Base-by-base conservation (phyloP, 441 rosid species). In the Erysimum cheiri region DNA sequence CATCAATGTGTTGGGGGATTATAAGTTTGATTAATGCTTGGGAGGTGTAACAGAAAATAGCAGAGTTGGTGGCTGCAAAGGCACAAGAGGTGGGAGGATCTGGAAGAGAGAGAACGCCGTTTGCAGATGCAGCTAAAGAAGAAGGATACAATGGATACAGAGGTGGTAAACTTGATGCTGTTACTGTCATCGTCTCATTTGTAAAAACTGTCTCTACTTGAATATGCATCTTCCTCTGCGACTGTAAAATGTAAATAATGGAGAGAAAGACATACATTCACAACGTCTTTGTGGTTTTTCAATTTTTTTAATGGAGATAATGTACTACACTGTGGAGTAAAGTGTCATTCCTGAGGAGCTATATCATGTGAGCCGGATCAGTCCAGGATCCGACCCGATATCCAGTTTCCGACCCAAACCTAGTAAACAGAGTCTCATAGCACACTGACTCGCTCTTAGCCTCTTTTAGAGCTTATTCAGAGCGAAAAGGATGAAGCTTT, bases 81-180 rank as follows among this genome's bases (percentile, higher is more conserved):
- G 88, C 92, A 31, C 88, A 81, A 66, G 89, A 83, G 63, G 85
- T 86, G 32, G 92, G 88, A 41, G 19, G 76, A 56, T 78, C 78
- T 4, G 56, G 50, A 28, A 60, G 71, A 11, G 85, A 61, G 14
- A 83, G 82, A 69, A 83, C 82, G 12, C 98, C 97, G 9, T 90
- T 90, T 73, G 80, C 89, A 15, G 96, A 92, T 75, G 87, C 84
- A 55, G 93, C 89, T 55, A 83, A 85, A 63, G 92, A 93, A 70
- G 87, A 89, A 67, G 96, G 98, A 24, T 90, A 83, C 67, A 79
- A 75, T 29, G 89, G 93, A 48, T 79, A 79, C 68, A 67, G 70
- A 8, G 92, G 96, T 11, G 93, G 97, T 49, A 89, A 81, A 86
- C 88, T 75, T 35, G 96, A 90, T 63, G 82, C 71, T 66, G 88